Conservation (phyloP, 1,139 yeast genomes). For the Blastobotrys buckinghamii region DNA sequence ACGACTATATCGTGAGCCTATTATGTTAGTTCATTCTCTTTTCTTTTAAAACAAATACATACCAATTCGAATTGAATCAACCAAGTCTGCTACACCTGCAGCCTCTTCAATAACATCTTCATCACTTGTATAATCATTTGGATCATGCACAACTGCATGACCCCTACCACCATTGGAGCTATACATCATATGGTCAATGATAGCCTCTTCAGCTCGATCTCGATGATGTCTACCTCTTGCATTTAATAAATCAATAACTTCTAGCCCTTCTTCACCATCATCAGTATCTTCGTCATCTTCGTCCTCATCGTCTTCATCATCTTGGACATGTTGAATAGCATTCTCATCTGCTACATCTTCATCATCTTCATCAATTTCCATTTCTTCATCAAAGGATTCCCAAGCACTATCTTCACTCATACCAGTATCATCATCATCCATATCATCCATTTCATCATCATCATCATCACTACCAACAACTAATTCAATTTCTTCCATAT, state of each 20-base stretch:
- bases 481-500: conserved; percentile 29
- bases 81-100: neutral
- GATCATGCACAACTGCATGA: conserved; percentile 10
- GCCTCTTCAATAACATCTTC: conserved; percentile 19
- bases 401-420: conserved; percentile 29
- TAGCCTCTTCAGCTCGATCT: conserved; percentile 5
- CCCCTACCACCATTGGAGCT: conserved; percentile 14
- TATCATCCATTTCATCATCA: conserved; percentile 36
- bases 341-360: conserved; percentile 14
- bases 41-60: neutral
- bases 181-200: conserved; percentile 7
- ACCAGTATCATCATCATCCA: conserved; percentile 34
- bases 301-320: conserved; percentile 14
- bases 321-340: conserved; percentile 17
- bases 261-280: conserved; percentile 17
- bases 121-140: conserved; percentile 12
- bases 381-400: conserved; percentile 28
- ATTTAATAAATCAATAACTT: neutral
- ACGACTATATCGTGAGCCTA: neutral
- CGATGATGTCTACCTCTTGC: neutral
- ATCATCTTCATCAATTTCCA: conserved; percentile 27
- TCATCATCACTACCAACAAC: conserved; percentile 28
- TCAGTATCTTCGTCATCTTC: conserved; percentile 2
- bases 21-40: neutral
- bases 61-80: conserved; percentile 1